Evolutionary conservation across 2,329 filamentous ascomycete genomes (phyloP).

Genomic region (Sporothrix phasma): DNA sequence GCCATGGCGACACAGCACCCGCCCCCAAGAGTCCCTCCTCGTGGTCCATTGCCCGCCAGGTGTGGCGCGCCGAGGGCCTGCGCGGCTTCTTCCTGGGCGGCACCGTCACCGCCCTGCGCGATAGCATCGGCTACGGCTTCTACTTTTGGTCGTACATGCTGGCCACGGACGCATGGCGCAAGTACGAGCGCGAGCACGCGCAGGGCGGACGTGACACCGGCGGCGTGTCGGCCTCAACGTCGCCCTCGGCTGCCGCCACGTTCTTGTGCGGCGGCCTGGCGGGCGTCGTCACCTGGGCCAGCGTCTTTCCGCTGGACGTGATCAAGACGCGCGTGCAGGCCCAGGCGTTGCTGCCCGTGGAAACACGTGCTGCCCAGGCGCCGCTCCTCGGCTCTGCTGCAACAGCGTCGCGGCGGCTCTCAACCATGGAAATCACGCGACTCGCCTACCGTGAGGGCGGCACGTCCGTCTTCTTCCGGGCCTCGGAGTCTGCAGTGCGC

Average conservation of each 20-base stretch:
- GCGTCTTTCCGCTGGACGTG: conserved; percentile 83
- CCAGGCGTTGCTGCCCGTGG: conserved; percentile 35
- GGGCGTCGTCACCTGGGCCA: conserved; percentile 80
- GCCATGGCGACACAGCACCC: background rate
- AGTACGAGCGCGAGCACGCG: background rate
- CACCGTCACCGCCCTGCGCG: conserved; percentile 67
- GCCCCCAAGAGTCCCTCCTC: conserved; percentile 35
- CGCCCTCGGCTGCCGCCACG: conserved; percentile 37
- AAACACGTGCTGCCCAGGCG: conserved; percentile 19
- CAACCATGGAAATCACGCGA: conserved; percentile 54
- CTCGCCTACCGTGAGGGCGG: conserved; percentile 58
- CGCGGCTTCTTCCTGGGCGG: conserved; percentile 75
- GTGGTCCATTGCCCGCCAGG: conserved; percentile 52
- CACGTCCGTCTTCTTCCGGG: conserved; percentile 56
- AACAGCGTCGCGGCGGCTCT: conserved; percentile 23
- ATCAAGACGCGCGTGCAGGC: conserved; percentile 89
- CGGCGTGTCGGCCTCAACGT: conserved; percentile 3
- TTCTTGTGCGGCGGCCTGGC: conserved; percentile 80
- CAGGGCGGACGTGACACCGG: conserved; percentile 7
- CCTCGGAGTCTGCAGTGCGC: conserved; percentile 67
- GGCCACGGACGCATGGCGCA: conserved; percentile 41
- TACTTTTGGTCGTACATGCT: conserved; percentile 94
- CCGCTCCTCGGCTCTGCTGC: conserved; percentile 25
- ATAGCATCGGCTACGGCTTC: conserved; percentile 91
- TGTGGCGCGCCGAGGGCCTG: conserved; percentile 47